phyloP scores from a whole-genome alignment of 2,329 filamentous ascomycete genomes.

The Arthrobotrys sphaeroides region DNA sequence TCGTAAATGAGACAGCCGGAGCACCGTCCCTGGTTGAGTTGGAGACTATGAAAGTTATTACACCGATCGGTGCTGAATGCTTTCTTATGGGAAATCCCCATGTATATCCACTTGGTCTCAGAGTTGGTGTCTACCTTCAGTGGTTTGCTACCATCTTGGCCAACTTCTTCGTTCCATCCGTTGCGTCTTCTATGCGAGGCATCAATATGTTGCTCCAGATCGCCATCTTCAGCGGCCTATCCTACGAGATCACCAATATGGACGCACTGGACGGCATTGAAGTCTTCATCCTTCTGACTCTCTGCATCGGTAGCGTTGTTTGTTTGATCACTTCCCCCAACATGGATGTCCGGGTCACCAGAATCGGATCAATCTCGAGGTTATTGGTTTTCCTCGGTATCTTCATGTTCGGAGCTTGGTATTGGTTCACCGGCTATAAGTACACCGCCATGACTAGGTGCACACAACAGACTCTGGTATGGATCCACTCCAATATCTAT shows the following conservation, averaged over 20 bases:
- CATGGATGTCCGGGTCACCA: slow-evolving; percentile 44
- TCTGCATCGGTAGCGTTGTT: slow-evolving; percentile 52
- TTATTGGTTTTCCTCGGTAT: slow-evolving; percentile 48
- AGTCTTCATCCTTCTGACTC: slow-evolving; percentile 47
- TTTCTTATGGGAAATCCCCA: slow-evolving; percentile 45
- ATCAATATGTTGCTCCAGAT: slow-evolving; percentile 50
- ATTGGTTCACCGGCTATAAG: slow-evolving; percentile 49
- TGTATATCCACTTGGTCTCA: slow-evolving; percentile 47
- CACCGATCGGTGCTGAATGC: slow-evolving; percentile 41
- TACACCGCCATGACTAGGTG: slow-evolving; percentile 44
- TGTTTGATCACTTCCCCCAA: slow-evolving; percentile 51
- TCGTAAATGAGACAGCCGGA: slow-evolving; percentile 42
- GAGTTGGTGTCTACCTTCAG: slow-evolving; percentile 51
- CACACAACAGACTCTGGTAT: slow-evolving; percentile 50
- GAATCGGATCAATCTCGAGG: slow-evolving; percentile 44
- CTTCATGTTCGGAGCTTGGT: slow-evolving; percentile 53
- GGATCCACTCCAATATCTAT: background rate
- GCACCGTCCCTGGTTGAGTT: slow-evolving; percentile 42
- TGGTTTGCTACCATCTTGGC: slow-evolving; percentile 53
- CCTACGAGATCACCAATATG: slow-evolving; percentile 48
- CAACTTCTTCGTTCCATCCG: slow-evolving; percentile 52
- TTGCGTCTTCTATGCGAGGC: slow-evolving; percentile 46
- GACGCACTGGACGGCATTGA: slow-evolving; percentile 46
- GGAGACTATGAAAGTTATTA: slow-evolving; percentile 39
- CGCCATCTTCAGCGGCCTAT: slow-evolving; percentile 42